Conservation (phyloP, 192 early-diverging fungal genomes). For the Polychytrium aggregatum region DNA sequence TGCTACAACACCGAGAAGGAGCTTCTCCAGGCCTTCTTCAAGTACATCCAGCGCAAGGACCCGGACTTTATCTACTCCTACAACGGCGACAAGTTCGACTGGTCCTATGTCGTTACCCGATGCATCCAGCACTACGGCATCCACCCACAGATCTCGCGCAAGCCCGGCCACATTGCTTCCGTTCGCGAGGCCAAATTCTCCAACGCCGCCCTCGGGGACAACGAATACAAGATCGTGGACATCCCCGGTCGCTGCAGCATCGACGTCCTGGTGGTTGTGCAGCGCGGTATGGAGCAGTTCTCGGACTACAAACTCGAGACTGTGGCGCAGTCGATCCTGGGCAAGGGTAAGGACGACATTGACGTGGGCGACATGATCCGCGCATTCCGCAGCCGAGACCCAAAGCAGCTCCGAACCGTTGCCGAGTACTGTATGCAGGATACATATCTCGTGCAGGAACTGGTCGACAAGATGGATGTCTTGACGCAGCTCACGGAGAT, state of each 20-base stretch:
- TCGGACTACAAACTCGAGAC: background rate
- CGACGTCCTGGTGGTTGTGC: background rate
- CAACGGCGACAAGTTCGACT: background rate
- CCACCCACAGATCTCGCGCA: no score
- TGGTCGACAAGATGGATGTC: slow-evolving; percentile 2
- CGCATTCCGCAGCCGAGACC: background rate
- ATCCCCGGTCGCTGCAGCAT: background rate
- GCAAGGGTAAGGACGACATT: background rate
- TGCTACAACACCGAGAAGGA: background rate
- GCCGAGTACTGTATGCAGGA: slow-evolving; percentile 1
- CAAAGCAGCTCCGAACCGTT: background rate
- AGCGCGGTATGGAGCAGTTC: background rate
- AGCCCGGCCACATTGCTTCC: no score
- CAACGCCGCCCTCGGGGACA: no score
- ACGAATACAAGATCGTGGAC: background rate
- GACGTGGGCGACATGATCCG: background rate
- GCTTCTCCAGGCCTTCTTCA: background rate
- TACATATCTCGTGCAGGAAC: background rate
- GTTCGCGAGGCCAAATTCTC: no score
- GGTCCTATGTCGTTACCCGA: background rate
- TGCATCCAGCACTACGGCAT: no score
- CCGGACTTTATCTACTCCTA: background rate
- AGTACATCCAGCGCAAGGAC: background rate
- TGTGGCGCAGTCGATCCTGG: background rate
- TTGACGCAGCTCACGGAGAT: background rate